A percentile compares a stretch with the other conserved stretches of the same genome.
Conservation (phyloP, 2,329 filamentous ascomycete genomes). For the Cadophora malorum region DNA sequence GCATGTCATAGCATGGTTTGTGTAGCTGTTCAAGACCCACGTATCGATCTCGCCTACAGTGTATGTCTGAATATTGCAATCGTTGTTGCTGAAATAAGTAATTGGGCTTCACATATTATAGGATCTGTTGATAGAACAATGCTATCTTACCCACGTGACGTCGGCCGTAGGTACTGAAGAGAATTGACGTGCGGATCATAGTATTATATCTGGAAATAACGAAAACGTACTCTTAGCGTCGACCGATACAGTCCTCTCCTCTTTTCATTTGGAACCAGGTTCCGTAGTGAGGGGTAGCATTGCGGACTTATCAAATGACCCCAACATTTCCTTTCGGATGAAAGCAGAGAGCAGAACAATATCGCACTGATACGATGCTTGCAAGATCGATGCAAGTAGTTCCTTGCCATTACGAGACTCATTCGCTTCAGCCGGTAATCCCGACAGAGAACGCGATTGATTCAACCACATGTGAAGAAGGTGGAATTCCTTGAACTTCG, state of each 20-base stretch:
- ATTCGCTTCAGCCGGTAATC: background rate
- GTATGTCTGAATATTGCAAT: background rate
- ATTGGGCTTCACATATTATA: background rate
- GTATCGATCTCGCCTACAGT: background rate
- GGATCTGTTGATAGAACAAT: background rate
- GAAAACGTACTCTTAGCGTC: background rate
- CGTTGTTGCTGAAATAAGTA: background rate
- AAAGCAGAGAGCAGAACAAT: background rate
- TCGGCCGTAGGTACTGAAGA: background rate
- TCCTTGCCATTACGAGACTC: background rate
- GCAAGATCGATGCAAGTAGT: background rate
- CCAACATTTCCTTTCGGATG: background rate
- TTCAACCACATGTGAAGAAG: constrained; percentile 4
- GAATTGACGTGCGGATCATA: too few species aligned
- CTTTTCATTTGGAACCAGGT: background rate
- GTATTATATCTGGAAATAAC: background rate
- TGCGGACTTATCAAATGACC: background rate
- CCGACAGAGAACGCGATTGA: background rate
- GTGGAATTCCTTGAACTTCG: background rate
- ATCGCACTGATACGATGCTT: background rate
- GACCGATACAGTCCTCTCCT: background rate
- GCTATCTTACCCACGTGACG: background rate
- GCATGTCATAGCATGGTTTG: background rate
- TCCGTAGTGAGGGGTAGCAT: background rate
- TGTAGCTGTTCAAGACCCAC: background rate